These are phyloP conservation scores for Fusarium incarnatum DNA, from an alignment of 2,329 filamentous ascomycete species.

Conservation along the genomic window DNA sequence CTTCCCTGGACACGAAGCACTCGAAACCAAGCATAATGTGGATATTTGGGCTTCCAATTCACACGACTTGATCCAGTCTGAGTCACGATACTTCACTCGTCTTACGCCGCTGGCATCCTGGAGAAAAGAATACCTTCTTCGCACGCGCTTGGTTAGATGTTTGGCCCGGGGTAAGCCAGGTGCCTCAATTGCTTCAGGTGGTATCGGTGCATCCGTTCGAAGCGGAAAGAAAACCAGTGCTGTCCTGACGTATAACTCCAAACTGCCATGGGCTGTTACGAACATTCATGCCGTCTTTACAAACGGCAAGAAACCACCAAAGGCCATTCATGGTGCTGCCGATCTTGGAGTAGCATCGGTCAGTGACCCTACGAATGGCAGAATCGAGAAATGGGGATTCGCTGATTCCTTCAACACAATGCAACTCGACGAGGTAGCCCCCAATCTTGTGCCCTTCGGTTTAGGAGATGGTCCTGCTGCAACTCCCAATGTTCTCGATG, in stretches of 20 bases:
- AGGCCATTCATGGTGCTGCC: conserved; percentile 84
- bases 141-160: conserved; percentile 85
- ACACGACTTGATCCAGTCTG: conserved; percentile 71
- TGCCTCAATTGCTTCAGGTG: conserved; percentile 62
- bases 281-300: conserved; percentile 83
- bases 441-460: conserved; percentile 80
- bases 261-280: conserved; percentile 81
- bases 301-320: conserved; percentile 77
- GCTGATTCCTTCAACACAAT: conserved; percentile 79
- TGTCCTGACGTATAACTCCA: conserved; percentile 86
- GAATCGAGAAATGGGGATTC: conserved; percentile 84
- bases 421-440: conserved; percentile 82
- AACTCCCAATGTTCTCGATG: conserved; percentile 87
- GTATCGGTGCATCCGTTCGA: conserved; percentile 63
- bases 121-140: conserved; percentile 93
- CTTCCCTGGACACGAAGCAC: conserved; percentile 77
- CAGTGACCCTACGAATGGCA: conserved; percentile 82
- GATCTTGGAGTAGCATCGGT: conserved; percentile 82
- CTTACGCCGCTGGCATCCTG: conserved; percentile 89
- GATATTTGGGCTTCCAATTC: conserved; percentile 59
- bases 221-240: conserved; percentile 76
- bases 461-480: conserved; percentile 82
- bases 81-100: conserved; percentile 83
- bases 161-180: conserved; percentile 84
- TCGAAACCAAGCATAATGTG: conserved; percentile 50